A percentile compares a stretch with the other conserved stretches of the same genome.
Conservation (phyloP, 2,329 filamentous ascomycete species). For the Ophiostoma novo-ulmi region DNA sequence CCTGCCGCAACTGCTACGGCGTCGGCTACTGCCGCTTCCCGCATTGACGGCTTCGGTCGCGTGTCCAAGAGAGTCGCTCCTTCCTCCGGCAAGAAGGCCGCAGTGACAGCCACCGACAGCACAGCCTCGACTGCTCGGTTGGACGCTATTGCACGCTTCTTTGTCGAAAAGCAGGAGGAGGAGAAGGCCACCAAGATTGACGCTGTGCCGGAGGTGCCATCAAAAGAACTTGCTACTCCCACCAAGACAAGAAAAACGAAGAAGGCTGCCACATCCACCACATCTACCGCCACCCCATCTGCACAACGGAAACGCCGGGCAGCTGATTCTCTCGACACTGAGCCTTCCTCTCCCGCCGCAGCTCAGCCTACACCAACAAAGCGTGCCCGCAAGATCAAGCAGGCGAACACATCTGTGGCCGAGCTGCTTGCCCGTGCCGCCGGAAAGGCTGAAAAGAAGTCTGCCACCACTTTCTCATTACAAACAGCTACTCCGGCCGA, state of each 20-base stretch:
- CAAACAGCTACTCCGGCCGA: background rate
- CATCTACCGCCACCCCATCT: background rate
- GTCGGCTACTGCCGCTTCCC: conserved; percentile 14
- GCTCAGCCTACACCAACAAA: conserved; percentile 19
- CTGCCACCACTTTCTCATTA: background rate
- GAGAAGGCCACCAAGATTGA: background rate
- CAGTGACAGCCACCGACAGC: conserved; percentile 27
- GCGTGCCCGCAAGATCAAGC: conserved; percentile 21
- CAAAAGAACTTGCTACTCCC: conserved; percentile 30
- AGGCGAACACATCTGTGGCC: conserved; percentile 28
- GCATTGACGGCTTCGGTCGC: conserved; percentile 29
- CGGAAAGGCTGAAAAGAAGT: background rate
- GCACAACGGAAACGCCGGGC: conserved; percentile 25
- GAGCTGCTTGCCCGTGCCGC: conserved; percentile 20
- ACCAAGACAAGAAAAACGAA: conserved; percentile 14
- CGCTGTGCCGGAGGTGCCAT: background rate
- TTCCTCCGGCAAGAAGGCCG: conserved; percentile 24
- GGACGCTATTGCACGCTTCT: conserved; percentile 27
- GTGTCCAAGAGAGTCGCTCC: conserved; percentile 28
- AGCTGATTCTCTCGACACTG: conserved; percentile 18
- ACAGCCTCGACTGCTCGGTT: conserved; percentile 2
- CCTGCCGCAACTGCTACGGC: conserved; percentile 10
- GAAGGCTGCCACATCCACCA: background rate
- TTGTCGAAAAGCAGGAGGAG: conserved; percentile 32
- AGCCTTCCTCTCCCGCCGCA: background rate